phyloP scores from a whole-genome alignment of 2,329 filamentous ascomycete species.

The Coniochaeta hoffmannii region DNA sequence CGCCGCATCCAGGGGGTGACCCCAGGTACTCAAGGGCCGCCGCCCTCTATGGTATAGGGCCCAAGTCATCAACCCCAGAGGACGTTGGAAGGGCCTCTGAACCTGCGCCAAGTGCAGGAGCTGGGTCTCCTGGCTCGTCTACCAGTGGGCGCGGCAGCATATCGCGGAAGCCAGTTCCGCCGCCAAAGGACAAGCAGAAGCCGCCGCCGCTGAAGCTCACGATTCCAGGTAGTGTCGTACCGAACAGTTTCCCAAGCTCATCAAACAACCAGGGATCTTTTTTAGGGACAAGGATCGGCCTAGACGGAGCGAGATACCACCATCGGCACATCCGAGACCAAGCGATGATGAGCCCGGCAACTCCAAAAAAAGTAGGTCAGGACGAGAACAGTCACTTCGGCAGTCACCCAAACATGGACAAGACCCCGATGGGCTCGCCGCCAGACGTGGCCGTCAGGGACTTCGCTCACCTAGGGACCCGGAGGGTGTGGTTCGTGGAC shows the following conservation, averaged over 20 bases:
- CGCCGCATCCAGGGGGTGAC: background rate
- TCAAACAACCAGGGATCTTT: slow-evolving; percentile 18
- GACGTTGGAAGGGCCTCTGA: background rate
- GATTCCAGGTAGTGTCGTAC: background rate
- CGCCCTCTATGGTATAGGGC: background rate
- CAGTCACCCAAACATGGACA: background rate
- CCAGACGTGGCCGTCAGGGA: background rate
- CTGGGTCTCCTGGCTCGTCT: background rate
- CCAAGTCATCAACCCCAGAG: background rate
- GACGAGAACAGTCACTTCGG: slow-evolving; percentile 3
- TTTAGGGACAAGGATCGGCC: slow-evolving; percentile 25
- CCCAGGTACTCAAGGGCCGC: background rate
- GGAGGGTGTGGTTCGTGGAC: background rate
- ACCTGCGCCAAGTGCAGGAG: background rate
- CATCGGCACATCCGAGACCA: background rate
- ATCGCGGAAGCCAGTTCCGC: background rate
- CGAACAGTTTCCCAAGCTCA: background rate
- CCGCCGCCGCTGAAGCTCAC: background rate
- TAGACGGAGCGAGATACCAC: slow-evolving; percentile 6
- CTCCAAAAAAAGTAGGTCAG: slow-evolving; percentile 4
- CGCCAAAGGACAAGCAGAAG: slow-evolving; percentile 8
- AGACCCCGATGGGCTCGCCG: background rate
- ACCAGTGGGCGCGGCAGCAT: background rate
- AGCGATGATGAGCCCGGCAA: background rate
- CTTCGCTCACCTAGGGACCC: background rate